Percentiles rank a stretch among this genome's conserved stretches.
phyloP scores from a whole-genome alignment of 345 rosid genomes.

The Citrus medica region DNA sequence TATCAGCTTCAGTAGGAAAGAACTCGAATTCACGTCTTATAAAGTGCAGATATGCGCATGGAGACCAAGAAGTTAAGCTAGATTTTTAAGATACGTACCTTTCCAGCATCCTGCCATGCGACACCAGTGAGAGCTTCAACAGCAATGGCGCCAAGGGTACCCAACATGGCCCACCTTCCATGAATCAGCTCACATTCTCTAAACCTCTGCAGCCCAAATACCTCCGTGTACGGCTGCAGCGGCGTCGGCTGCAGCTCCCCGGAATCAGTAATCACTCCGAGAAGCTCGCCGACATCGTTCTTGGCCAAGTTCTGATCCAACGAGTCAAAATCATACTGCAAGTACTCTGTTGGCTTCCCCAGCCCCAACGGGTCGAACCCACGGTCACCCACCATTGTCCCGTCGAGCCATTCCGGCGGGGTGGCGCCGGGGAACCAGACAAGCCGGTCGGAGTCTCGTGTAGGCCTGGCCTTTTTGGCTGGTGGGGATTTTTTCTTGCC shows the following conservation, averaged over 20 bases:
- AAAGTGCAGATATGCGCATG: neutral
- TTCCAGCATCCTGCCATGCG: slow-evolving; percentile 77
- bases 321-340: slow-evolving; percentile 76
- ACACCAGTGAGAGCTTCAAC: slow-evolving; percentile 71
- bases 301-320: slow-evolving; percentile 90
- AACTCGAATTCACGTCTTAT: neutral
- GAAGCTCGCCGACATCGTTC: slow-evolving; percentile 66
- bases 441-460: slow-evolving; percentile 33
- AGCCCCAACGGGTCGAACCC: slow-evolving; percentile 90
- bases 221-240: slow-evolving; percentile 84
- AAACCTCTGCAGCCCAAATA: slow-evolving; percentile 77
- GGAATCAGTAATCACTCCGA: slow-evolving; percentile 48
- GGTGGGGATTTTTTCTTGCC: slow-evolving; percentile 45
- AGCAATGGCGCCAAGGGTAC: slow-evolving; percentile 60
- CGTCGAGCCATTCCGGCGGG: slow-evolving; percentile 79
- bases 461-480: slow-evolving; percentile 28
- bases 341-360: slow-evolving; percentile 83
- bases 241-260: slow-evolving; percentile 70
- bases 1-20: neutral
- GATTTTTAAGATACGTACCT: slow-evolving; percentile 29
- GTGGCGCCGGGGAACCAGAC: slow-evolving; percentile 75
- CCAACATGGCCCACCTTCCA: slow-evolving; percentile 94
- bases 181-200: slow-evolving; percentile 95
- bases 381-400: slow-evolving; percentile 76
- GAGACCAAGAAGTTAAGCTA: too few relatives aligned